Evolutionary conservation across 441 rosid species (phyloP).

Genomic region (Biscutella laevigata): DNA sequence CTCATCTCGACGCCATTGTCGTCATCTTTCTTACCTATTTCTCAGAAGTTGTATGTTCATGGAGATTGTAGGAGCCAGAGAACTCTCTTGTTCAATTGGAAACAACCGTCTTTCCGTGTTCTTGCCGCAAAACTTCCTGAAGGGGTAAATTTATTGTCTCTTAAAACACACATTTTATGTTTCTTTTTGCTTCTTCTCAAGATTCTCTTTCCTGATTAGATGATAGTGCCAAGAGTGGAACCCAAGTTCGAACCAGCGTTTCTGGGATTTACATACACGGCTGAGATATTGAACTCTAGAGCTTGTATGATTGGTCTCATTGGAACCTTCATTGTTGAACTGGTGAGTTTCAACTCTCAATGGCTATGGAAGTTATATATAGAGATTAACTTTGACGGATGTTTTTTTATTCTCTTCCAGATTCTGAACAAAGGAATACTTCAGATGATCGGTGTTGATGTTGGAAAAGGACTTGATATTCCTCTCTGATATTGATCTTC

Average conservation of each 20-base stretch:
- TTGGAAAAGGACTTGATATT: conserved; percentile 75
- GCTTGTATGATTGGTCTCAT: conserved; percentile 84
- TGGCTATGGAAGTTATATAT: background rate
- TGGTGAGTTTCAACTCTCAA: conserved; percentile 42
- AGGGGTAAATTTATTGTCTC: conserved; percentile 31
- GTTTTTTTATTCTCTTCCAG: conserved; percentile 28
- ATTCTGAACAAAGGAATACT: conserved; percentile 64
- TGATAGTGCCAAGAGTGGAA: conserved; percentile 59
- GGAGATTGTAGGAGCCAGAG: background rate
- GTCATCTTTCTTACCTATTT: conserved; percentile 29
- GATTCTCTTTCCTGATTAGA: conserved; percentile 18
- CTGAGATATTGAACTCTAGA: conserved; percentile 82
- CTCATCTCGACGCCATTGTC: conserved; percentile 25
- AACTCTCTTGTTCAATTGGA: conserved; percentile 20
- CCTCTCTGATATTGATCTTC: conserved; percentile 44
- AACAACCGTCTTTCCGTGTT: conserved; percentile 29
- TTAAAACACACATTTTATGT: background rate
- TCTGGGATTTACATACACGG: conserved; percentile 66
- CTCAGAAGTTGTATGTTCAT: conserved; percentile 6
- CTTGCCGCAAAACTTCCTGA: conserved; percentile 61
- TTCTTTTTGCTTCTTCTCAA: background rate
- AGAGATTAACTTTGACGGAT: background rate
- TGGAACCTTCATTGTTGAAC: conserved; percentile 56
- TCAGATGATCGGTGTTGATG: conserved; percentile 56
- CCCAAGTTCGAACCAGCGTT: conserved; percentile 55